Evolutionary conservation across 2,329 filamentous ascomycete species (phyloP).

Genomic region (Ceratocystis destructans): DNA sequence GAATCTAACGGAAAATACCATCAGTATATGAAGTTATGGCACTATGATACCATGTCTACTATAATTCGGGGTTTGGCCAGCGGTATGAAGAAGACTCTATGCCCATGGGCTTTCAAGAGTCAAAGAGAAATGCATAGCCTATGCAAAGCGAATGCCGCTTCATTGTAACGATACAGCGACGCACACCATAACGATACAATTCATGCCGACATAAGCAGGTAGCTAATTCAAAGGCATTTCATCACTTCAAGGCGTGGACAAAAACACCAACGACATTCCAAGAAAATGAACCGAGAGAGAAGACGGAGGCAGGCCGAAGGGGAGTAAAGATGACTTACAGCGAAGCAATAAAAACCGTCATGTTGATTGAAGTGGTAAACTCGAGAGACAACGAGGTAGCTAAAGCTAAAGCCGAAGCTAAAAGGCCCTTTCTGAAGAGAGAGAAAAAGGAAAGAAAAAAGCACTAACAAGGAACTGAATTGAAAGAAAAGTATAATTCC

Average conservation of each 20-base stretch:
- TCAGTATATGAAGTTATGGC: neutral
- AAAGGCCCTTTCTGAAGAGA: neutral
- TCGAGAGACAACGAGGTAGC: neutral
- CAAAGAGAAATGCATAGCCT: neutral
- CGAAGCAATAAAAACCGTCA: slow-evolving; percentile 41
- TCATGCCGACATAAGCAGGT: neutral
- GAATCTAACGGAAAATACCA: slow-evolving; percentile 44
- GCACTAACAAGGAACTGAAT: neutral
- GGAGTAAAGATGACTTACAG: slow-evolving; percentile 28
- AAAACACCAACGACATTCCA: neutral
- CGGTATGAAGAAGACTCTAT: neutral
- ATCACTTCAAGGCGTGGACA: neutral
- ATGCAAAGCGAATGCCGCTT: neutral
- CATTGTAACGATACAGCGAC: neutral
- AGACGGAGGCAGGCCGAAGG: neutral
- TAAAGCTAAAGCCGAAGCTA: slow-evolving; percentile 3
- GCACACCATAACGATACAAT: neutral
- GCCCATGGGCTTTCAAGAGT: neutral
- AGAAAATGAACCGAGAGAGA: neutral
- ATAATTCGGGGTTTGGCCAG: neutral
- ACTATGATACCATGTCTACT: neutral
- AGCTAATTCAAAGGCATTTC: neutral
- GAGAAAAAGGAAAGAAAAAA: neutral
- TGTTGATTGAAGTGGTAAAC: slow-evolving; percentile 23
- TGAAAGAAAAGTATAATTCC: neutral